A percentile compares a stretch with the other conserved stretches of the same genome.
Conservation (phyloP, 2,329 filamentous ascomycete genomes). For the Metarhizium rileyi region DNA sequence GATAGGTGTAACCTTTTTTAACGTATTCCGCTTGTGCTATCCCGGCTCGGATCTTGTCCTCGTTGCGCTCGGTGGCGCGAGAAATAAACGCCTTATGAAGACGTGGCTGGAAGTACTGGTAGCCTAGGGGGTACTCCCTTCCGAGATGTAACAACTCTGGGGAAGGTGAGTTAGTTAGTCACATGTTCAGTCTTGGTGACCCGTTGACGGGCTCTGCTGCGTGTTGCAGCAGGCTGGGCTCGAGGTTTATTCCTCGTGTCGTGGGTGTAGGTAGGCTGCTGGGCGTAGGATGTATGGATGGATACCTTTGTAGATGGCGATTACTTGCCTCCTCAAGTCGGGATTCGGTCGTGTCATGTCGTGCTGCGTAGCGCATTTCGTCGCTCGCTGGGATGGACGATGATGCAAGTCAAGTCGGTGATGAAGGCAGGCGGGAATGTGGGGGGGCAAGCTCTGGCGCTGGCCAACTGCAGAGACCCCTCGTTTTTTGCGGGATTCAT, state of each 20-base stretch:
- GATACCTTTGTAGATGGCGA: conserved; percentile 78
- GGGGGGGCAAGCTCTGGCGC: too few relatives aligned
- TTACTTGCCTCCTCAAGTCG: conserved; percentile 65
- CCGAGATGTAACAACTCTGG: conserved; percentile 80
- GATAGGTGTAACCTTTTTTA: conserved; percentile 60
- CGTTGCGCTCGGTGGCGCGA: conserved; percentile 60
- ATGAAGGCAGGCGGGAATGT: too few relatives aligned
- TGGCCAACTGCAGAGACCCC: too few relatives aligned
- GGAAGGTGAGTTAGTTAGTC: neutral
- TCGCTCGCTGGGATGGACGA: neutral
- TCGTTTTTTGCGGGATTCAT: too few relatives aligned
- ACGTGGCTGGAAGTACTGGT: conserved; percentile 66
- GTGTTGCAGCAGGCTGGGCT: neutral
- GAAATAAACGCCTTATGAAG: conserved; percentile 78
- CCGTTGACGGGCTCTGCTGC: neutral
- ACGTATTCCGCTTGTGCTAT: conserved; percentile 78
- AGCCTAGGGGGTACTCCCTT: conserved; percentile 78
- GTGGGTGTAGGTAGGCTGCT: too few relatives aligned
- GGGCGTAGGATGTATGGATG: too few relatives aligned
- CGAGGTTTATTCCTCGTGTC: too few relatives aligned
- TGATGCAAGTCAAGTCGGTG: neutral
- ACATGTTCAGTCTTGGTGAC: neutral
- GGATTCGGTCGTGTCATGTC: conserved; percentile 31
- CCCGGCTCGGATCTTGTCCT: conserved; percentile 63
- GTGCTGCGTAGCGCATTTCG: neutral